phyloP scores from a whole-genome alignment of 129 eudicot species.

The Flaveria ramosissima region DNA sequence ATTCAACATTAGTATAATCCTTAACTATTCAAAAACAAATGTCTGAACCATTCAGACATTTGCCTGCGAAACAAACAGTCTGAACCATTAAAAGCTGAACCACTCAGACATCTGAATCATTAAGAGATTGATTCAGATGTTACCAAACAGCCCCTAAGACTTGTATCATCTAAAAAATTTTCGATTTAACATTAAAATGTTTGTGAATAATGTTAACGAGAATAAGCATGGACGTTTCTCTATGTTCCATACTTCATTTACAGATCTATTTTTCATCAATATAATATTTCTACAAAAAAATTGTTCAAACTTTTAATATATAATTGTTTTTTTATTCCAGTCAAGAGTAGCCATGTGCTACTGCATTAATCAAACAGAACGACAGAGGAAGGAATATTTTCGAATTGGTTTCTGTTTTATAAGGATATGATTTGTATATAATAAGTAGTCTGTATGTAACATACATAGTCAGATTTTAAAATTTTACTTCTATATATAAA shows the following conservation, averaged over 20 bases:
- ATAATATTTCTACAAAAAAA: not conserved
- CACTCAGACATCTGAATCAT: too few relatives aligned
- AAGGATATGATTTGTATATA: conserved; percentile 8
- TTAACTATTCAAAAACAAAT: too few relatives aligned
- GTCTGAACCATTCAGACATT: too few relatives aligned
- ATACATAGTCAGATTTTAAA: not conserved
- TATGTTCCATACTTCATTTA: not conserved
- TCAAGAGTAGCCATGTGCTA: conserved; percentile 14
- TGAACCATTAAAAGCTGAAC: too few relatives aligned
- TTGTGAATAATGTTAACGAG: not conserved
- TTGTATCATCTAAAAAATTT: not conserved
- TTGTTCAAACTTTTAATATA: not conserved
- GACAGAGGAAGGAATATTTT: not conserved
- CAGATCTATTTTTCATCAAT: not conserved
- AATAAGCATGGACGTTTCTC: not conserved
- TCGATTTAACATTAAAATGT: not conserved
- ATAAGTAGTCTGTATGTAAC: not conserved
- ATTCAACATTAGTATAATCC: too few relatives aligned
- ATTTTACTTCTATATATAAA: not conserved
- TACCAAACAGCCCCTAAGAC: too few relatives aligned
- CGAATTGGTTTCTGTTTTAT: not conserved
- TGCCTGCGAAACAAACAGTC: too few relatives aligned
- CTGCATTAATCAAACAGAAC: conserved; percentile 12
- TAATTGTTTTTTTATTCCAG: not conserved
- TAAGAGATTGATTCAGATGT: too few relatives aligned